Conservation (phyloP, 2,329 filamentous ascomycete genomes). For the Trichoderma aggressivum region DNA sequence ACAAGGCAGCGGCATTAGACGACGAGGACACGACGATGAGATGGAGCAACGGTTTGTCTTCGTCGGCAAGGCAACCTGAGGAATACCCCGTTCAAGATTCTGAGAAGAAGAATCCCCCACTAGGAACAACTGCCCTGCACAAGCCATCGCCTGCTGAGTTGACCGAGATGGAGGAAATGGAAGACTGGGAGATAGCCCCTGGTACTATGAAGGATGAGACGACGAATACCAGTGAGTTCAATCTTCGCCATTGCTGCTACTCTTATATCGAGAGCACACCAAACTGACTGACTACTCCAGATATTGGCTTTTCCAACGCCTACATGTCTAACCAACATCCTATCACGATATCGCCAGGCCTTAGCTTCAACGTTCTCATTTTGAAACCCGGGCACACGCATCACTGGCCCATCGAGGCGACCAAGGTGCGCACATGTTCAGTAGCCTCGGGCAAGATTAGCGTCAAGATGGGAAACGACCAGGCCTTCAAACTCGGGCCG, state of each 20-base stretch:
- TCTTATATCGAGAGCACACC: not conserved
- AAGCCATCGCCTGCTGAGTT: not conserved
- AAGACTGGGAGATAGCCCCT: constrained; percentile 45
- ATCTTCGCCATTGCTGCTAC: too few relatives aligned
- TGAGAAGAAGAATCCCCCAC: not conserved
- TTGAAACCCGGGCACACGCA: constrained; percentile 39
- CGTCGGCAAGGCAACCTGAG: not conserved
- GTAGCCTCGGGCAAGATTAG: constrained; percentile 41
- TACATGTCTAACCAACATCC: constrained; percentile 39
- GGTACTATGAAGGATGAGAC: constrained; percentile 36
- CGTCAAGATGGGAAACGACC: constrained; percentile 33
- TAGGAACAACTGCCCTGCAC: not conserved
- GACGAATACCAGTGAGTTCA: constrained; percentile 36
- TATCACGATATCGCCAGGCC: constrained; percentile 35
- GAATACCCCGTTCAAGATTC: not conserved
- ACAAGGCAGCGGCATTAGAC: not conserved
- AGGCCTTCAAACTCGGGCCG: constrained; percentile 41
- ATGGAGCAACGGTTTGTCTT: too few relatives aligned
- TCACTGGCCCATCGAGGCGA: constrained; percentile 29
- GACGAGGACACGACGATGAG: not conserved
- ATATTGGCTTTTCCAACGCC: constrained; percentile 43
- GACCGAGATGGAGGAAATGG: constrained; percentile 33
- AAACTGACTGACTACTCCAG: constrained; percentile 26
- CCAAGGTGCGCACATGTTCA: constrained; percentile 39
- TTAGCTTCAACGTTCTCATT: constrained; percentile 40